Percentiles rank a stretch among this genome's conserved stretches.
Conservation (phyloP, 192 early-diverging fungal species). For the Coemansia sp. region DNA sequence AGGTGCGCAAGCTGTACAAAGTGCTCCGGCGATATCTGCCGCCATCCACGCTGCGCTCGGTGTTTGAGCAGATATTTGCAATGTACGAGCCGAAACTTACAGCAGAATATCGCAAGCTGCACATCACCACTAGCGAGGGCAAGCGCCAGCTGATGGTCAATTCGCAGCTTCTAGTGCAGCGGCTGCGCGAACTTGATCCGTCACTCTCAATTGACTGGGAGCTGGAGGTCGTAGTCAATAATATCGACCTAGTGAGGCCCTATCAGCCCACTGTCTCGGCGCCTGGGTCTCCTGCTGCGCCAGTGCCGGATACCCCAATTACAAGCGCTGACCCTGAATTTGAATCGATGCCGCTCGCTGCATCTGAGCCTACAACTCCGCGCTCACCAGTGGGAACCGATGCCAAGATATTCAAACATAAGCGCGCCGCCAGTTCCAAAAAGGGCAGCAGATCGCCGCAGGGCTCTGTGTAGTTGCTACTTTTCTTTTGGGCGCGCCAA, state of each 20-base stretch:
- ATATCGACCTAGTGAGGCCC: slow-evolving; percentile 66
- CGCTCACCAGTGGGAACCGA: neutral
- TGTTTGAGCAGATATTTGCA: slow-evolving; percentile 79
- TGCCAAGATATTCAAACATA: neutral
- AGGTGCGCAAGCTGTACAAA: slow-evolving; percentile 86
- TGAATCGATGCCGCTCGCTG: neutral
- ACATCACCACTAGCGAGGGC: slow-evolving; percentile 40
- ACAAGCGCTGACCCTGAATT: neutral
- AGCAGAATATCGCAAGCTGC: slow-evolving; percentile 21
- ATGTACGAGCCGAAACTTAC: slow-evolving; percentile 76
- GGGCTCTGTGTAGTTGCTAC: neutral
- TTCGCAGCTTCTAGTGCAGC: slow-evolving; percentile 67
- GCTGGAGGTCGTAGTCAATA: slow-evolving; percentile 78
- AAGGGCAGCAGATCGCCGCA: neutral
- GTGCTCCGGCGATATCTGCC: slow-evolving; percentile 88
- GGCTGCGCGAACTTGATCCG: slow-evolving; percentile 66
- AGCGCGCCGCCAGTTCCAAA: neutral
- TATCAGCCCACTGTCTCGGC: slow-evolving; percentile 17
- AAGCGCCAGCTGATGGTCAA: slow-evolving; percentile 72
- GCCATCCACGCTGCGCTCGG: slow-evolving; percentile 61
- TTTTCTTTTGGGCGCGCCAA: neutral
- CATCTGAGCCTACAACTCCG: neutral
- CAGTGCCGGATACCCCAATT: neutral
- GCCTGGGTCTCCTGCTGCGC: neutral
- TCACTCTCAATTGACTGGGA: slow-evolving; percentile 71